A percentile compares a stretch with the other conserved stretches of the same genome.
Evolutionary conservation across 495 filamentous ascomycete species (phyloP).

Genomic region (Stereocaulon alpinum): DNA sequence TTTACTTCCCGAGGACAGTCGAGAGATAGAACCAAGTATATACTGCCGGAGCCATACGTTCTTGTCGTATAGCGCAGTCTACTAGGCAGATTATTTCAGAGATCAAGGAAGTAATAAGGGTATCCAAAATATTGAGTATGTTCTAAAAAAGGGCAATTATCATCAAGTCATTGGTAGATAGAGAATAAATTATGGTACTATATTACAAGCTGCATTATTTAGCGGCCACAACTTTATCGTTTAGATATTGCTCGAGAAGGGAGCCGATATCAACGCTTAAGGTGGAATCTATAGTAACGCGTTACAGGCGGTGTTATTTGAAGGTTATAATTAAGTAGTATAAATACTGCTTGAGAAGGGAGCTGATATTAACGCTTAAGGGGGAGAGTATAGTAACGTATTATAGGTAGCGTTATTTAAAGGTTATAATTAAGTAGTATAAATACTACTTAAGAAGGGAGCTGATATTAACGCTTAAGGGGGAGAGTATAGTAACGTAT

Average conservation of each 20-base stretch:
- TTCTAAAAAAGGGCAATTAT: not conserved
- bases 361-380: slow-evolving; percentile 25
- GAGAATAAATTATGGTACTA: not conserved
- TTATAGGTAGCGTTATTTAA: slow-evolving; percentile 14
- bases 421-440: slow-evolving; percentile 12
- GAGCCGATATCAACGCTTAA: not conserved
- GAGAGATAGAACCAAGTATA: slow-evolving; percentile 19
- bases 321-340: slow-evolving; percentile 2
- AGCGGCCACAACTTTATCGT: not conserved
- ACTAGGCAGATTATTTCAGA: slow-evolving; percentile 24
- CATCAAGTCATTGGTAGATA: not conserved
- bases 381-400: slow-evolving; percentile 22
- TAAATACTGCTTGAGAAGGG: slow-evolving; percentile 16
- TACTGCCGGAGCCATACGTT: not conserved
- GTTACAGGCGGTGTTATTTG: slow-evolving; percentile 21
- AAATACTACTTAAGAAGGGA: not conserved
- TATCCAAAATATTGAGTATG: slow-evolving; percentile 29
- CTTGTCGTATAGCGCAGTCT: slow-evolving; percentile 6
- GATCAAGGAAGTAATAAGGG: slow-evolving; percentile 13
- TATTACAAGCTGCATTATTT: not conserved
- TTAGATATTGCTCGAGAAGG: not conserved
- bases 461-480: too few species aligned
- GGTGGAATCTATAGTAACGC: slow-evolving; percentile 17
- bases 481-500: not conserved
- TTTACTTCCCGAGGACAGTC: not conserved